A percentile compares a stretch with the other conserved stretches of the same genome.
Conservation (phyloP, 257 asterid genomes). For the Henckelia pumila region DNA sequence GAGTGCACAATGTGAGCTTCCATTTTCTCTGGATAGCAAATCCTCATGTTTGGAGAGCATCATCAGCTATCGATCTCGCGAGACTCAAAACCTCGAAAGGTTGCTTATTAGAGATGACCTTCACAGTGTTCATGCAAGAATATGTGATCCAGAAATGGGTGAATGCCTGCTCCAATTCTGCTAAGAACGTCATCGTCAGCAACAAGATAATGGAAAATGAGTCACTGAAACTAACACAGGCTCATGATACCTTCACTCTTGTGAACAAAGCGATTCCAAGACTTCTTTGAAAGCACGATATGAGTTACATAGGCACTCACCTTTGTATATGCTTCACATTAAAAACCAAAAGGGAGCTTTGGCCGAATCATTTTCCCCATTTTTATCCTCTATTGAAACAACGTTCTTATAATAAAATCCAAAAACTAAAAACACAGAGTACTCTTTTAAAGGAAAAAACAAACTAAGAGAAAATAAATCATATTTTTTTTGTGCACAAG, state of each 20-base stretch:
- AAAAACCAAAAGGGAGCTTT: too few species aligned
- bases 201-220: neutral
- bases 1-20: neutral
- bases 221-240: neutral
- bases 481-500: too few species aligned
- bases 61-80: conserved; percentile 90
- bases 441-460: too few species aligned
- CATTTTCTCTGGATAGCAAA: neutral
- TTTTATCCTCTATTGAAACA: too few species aligned
- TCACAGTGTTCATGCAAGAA: conserved; percentile 80
- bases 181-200: conserved; percentile 18
- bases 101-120: conserved; percentile 53
- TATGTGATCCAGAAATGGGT: conserved; percentile 89
- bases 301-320: conserved; percentile 94
- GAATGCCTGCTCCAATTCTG: conserved; percentile 55
- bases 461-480: too few species aligned
- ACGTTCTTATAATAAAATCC: too few species aligned
- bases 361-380: too few species aligned
- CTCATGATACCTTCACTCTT: conserved; percentile 50
- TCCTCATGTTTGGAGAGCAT: conserved; percentile 78
- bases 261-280: conserved; percentile 82
- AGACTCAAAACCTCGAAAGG: conserved; percentile 91
- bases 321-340: too few species aligned
- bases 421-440: too few species aligned
- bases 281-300: conserved; percentile 72